phyloP scores from a whole-genome alignment of 371 early-diverging fungal genomes.

The Syncephalastrum racemosum region DNA sequence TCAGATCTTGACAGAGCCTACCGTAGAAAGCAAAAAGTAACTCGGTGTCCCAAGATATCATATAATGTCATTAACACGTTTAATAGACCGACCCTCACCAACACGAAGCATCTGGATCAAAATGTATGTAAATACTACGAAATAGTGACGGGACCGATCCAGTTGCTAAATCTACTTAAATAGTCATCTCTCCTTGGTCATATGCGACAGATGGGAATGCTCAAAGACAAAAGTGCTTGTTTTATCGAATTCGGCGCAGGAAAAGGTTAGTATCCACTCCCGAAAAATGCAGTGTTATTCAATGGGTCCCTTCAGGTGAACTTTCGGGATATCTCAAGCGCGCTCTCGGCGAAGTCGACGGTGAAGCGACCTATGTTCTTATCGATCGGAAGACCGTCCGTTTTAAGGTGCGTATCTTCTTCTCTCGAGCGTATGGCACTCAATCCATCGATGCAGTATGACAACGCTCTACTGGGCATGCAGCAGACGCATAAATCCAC shows the following conservation, averaged over 20 bases:
- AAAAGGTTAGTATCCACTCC: slow-evolving; percentile 46
- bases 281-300: too few species aligned
- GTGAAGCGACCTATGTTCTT: slow-evolving; percentile 62
- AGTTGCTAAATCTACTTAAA: not conserved
- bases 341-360: slow-evolving; percentile 57
- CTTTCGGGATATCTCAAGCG: slow-evolving; percentile 57
- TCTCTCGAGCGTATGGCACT: too few species aligned
- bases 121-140: slow-evolving; percentile 44
- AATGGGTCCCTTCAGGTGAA: slow-evolving; percentile 44
- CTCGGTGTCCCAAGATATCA: not conserved
- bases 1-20: slow-evolving; percentile 26
- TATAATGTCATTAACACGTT: not conserved
- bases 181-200: slow-evolving; percentile 82
- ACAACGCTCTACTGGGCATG: slow-evolving; percentile 39
- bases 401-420: slow-evolving; percentile 54
- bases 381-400: slow-evolving; percentile 81
- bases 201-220: slow-evolving; percentile 60
- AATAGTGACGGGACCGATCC: not conserved
- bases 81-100: slow-evolving; percentile 38
- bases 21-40: slow-evolving; percentile 4
- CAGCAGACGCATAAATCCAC: slow-evolving; percentile 28
- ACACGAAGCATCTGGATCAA: slow-evolving; percentile 68
- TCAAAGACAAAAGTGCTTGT: slow-evolving; percentile 53
- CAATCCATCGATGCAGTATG: slow-evolving; percentile 25
- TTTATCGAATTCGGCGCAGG: slow-evolving; percentile 89